These are phyloP conservation scores for Pleurotus sapidus DNA, from an alignment of 768 basidiomycete species.

Conservation along the genomic window DNA sequence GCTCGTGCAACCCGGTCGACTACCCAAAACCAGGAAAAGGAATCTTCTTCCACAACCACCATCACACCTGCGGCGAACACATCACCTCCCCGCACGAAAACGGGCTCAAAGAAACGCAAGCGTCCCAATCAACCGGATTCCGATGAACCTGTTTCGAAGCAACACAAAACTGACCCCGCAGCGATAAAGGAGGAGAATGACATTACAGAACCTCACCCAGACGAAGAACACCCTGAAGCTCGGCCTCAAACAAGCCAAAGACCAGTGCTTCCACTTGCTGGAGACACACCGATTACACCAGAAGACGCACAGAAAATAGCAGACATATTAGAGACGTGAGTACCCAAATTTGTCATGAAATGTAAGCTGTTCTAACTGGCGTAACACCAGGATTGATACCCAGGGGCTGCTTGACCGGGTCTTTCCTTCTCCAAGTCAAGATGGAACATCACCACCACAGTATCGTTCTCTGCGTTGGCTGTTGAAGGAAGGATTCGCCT, in stretches of 20 bases:
- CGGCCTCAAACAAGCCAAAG: constrained; percentile 2
- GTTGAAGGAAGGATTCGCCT: constrained; percentile 49
- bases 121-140: constrained; percentile 44
- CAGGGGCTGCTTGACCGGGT: constrained; percentile 82
- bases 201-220: neutral
- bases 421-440: constrained; percentile 50
- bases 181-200: constrained; percentile 8
- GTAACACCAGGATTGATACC: constrained; percentile 53
- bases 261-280: constrained; percentile 32
- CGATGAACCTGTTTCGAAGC: constrained; percentile 51
- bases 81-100: constrained; percentile 23
- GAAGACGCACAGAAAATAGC: constrained; percentile 49
- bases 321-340: constrained; percentile 52
- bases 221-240: constrained; percentile 1
- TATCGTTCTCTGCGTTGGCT: constrained; percentile 53
- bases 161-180: constrained; percentile 34
- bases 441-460: constrained; percentile 38
- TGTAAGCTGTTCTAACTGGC: neutral
- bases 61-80: constrained; percentile 17
- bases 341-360: constrained; percentile 9
- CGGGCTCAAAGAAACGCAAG: constrained; percentile 63
- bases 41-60: constrained; percentile 22
- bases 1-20: constrained; percentile 72
- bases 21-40: constrained; percentile 35
- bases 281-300: constrained; percentile 43